phyloP scores from a whole-genome alignment of 2,329 filamentous ascomycete genomes.

The Trichoderma arundinaceum region DNA sequence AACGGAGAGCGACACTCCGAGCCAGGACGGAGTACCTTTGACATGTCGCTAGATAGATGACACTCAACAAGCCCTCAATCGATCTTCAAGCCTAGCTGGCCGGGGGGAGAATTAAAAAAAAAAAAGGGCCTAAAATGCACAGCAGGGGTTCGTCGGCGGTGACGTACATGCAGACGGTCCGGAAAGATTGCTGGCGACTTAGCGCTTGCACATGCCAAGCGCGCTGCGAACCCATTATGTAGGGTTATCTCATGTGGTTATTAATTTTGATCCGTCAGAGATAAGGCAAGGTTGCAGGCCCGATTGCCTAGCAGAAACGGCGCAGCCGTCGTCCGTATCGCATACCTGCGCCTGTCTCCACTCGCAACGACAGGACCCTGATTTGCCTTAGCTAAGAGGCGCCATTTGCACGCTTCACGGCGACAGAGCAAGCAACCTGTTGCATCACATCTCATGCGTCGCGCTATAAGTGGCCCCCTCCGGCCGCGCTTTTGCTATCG shows the following conservation, averaged over 20 bases:
- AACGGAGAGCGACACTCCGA: too few relatives aligned
- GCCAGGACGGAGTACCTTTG: too few relatives aligned
- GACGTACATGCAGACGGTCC: constrained; percentile 16
- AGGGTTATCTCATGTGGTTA: constrained; percentile 29
- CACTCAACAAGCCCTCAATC: background rate
- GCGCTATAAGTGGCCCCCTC: background rate
- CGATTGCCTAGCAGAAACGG: constrained; percentile 31
- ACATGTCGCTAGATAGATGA: too few relatives aligned
- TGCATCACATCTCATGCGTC: constrained; percentile 11
- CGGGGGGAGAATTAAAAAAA: background rate
- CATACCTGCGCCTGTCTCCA: constrained; percentile 11
- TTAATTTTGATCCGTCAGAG: constrained; percentile 33
- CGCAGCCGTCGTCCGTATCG: constrained; percentile 3
- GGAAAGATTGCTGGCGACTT: constrained; percentile 2
- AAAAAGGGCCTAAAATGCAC: constrained; percentile 10
- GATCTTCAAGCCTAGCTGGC: constrained; percentile 6
- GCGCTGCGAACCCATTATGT: constrained; percentile 5
- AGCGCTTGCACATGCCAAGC: constrained; percentile 8
- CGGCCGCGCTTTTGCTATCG: constrained; percentile 6
- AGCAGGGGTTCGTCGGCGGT: background rate
- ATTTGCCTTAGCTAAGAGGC: constrained; percentile 5
- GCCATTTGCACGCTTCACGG: background rate
- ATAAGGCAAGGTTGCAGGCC: constrained; percentile 32
- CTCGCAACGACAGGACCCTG: constrained; percentile 25
- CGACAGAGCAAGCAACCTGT: background rate